Conservation (phyloP, 306 rosid genomes). For the Castanea sativa region DNA sequence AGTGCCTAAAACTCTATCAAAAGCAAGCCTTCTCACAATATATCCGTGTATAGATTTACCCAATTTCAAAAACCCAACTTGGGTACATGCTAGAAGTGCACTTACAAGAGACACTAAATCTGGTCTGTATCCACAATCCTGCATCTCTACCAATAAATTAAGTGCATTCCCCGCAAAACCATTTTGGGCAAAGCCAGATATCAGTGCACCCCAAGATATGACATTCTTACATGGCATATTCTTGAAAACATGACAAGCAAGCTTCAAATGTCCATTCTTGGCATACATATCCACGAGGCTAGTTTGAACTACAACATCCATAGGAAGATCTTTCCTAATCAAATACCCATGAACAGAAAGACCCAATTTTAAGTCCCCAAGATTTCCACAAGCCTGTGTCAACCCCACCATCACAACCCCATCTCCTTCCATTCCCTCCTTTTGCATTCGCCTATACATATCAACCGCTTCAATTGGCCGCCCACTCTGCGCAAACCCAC, state of each 20-base stretch:
- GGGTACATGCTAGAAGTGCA: constrained; percentile 43
- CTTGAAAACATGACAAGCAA: constrained; percentile 32
- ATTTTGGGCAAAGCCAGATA: constrained; percentile 47
- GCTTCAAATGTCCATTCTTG: constrained; percentile 31
- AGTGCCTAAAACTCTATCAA: constrained; percentile 36
- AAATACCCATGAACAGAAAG: constrained; percentile 35
- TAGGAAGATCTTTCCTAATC: constrained; percentile 28
- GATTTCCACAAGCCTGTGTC: constrained; percentile 41
- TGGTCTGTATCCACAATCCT: constrained; percentile 32
- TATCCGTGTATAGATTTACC: constrained; percentile 46
- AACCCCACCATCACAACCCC: constrained; percentile 44
- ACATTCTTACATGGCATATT: constrained; percentile 34
- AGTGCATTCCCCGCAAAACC: constrained; percentile 37
- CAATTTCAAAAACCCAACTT: constrained; percentile 35
- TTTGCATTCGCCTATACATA: constrained; percentile 32
- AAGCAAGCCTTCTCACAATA: constrained; percentile 27
- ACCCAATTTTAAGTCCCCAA: constrained; percentile 31
- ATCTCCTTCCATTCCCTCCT: constrained; percentile 36
- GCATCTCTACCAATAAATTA: constrained; percentile 36
- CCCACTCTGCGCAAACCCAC: constrained; percentile 40
- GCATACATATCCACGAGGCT: constrained; percentile 45
- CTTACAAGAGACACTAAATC: constrained; percentile 32
- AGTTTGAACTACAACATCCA: constrained; percentile 43
- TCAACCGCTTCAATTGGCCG: constrained; percentile 39
- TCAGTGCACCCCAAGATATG: constrained; percentile 46